phyloP scores from a whole-genome alignment of 2,329 filamentous ascomycete species.

The Claviceps sorghi region DNA sequence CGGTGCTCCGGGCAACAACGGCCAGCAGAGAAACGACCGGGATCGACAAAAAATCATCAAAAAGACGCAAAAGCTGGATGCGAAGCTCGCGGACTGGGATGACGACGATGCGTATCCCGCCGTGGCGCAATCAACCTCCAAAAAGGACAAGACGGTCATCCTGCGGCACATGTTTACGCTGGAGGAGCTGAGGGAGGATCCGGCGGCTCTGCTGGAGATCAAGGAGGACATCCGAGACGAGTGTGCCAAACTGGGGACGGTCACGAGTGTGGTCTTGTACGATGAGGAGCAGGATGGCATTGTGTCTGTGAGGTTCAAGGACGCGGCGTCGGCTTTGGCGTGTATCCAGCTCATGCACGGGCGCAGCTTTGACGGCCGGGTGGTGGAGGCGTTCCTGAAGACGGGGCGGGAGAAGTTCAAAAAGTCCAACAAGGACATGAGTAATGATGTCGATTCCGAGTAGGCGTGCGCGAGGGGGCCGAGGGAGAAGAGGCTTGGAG shows the following conservation, averaged over 20 bases:
- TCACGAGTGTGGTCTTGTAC: conserved; percentile 84
- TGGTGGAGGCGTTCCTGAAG: conserved; percentile 56
- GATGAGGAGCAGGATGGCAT: conserved; percentile 77
- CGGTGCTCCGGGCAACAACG: conserved; percentile 8
- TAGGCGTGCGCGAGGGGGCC: not conserved
- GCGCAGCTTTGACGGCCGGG: conserved; percentile 59
- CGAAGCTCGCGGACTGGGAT: conserved; percentile 87
- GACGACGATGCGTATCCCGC: conserved; percentile 58
- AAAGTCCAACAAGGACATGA: conserved; percentile 45
- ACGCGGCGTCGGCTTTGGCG: conserved; percentile 52
- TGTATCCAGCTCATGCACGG: conserved; percentile 69
- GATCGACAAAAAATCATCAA: conserved; percentile 84
- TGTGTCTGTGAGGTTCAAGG: conserved; percentile 68
- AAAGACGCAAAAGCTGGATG: conserved; percentile 81
- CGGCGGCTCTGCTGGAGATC: conserved; percentile 71
- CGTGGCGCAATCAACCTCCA: conserved; percentile 27
- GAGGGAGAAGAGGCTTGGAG: not conserved
- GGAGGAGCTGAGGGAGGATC: conserved; percentile 70
- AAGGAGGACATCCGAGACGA: conserved; percentile 89
- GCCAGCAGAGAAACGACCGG: conserved; percentile 37
- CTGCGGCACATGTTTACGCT: conserved; percentile 89
- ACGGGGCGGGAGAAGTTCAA: conserved; percentile 59
- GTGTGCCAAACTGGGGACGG: conserved; percentile 69
- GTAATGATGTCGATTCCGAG: conserved; percentile 25
- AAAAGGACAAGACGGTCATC: conserved; percentile 69